Base-by-base conservation (phyloP, 129 eudicot species). In the Lonicera japonica region DNA sequence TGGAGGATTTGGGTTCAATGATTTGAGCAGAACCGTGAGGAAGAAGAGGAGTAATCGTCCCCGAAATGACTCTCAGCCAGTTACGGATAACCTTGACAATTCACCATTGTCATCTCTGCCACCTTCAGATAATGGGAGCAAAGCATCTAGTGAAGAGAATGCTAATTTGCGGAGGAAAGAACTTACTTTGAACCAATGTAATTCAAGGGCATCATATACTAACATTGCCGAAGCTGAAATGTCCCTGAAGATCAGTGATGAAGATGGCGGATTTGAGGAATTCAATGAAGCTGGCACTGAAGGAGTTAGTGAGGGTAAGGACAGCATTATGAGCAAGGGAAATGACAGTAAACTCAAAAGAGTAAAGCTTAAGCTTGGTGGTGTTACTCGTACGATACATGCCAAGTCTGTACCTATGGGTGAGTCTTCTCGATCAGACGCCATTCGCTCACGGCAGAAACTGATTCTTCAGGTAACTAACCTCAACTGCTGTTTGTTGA, bases 291-390 rank as follows among this genome's bases (percentile, higher is more conserved):
- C 36, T 2, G 21, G 45, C 46, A 25, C 48, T 19, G 67, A 59
- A 22, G 79, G 39, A 45, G 58, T 50, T 38, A 56, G 46, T 23
- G 74, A 65, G 68, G 57, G 54, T 21, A 72, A 54, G 25, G 75
- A 58, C 38, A 21, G 60, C 16, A 39, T 43, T 11, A 12, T 21
- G 11, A 56, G 50, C 58, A 61, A 57, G 43, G 79, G 70, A 58
- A 70, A 60, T 63, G 85, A 65, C 39, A 72, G 60, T 56, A 82
- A 75, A 65, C 64, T 82, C 47, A 86, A 70, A 68, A 86, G 73
- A 60, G 82, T 86, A n/a, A 86, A 80, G 68, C 87, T 86, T 68
- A 86, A 86, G 73, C 80, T 86, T 75, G 90, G 95, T 57, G 95
- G 95, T 36, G 79, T 83, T 51, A 75, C 78, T 25, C 84, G 77